Percentiles rank a stretch among this genome's conserved stretches.
Evolutionary conservation across 495 filamentous ascomycete species (phyloP).

Genomic region (Aspergillus conjunctus): DNA sequence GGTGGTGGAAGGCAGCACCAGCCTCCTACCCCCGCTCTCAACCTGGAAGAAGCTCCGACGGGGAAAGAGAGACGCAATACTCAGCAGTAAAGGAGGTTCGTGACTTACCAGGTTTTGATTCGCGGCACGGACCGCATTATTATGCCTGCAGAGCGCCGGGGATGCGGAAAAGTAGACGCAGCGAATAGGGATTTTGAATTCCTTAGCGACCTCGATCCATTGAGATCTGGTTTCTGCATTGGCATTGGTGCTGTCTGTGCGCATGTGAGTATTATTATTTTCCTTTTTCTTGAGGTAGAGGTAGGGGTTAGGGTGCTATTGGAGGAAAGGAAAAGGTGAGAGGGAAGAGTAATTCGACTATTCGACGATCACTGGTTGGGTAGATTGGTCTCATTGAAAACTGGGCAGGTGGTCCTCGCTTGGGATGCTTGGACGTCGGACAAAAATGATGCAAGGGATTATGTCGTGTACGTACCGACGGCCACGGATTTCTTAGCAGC

Average conservation of each 20-base stretch:
- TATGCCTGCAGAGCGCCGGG: conserved; percentile 78
- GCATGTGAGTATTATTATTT: not conserved
- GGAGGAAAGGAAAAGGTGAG: not conserved
- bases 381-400: not conserved
- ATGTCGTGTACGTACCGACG: conserved; percentile 62
- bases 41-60: not conserved
- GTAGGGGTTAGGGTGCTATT: not conserved
- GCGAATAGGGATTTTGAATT: conserved; percentile 72
- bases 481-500: conserved; percentile 66
- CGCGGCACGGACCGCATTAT: conserved; percentile 79
- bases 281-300: not conserved
- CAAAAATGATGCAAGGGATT: conserved; percentile 12
- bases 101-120: conserved; percentile 49
- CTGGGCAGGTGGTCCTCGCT: not conserved
- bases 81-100: conserved; percentile 4
- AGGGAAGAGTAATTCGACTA: not conserved
- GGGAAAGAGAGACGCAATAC: not conserved
- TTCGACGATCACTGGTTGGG: not conserved
- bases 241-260: conserved; percentile 88
- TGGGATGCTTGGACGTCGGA: not conserved
- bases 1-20: not conserved
- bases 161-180: conserved; percentile 83
- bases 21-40: not conserved
- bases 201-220: conserved; percentile 74
- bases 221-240: conserved; percentile 70